Base-by-base conservation (phyloP, 306 rosid genomes). In the Quercus suber region DNA sequence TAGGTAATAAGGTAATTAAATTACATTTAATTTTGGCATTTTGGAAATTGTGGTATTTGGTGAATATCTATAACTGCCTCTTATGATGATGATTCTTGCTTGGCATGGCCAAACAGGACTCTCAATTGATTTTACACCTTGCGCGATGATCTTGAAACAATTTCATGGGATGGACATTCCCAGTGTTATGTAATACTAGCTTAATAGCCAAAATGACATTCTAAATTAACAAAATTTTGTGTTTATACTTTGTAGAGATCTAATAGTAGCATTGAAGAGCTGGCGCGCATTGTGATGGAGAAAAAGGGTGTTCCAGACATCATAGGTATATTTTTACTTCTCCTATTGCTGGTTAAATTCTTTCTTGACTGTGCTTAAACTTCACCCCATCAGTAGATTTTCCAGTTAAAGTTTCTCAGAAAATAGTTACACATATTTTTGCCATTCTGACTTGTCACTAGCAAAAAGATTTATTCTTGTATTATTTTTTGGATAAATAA, bases 241-340 rank as follows among this genome's bases (percentile, higher is more conserved):
- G 2, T 64, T 7, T 70, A 9, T 45, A 27, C 11, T 75, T 51
- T 77, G 67, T 78, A 90, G 95, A 84, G 82, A 37, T 92, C 87
- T 10, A 85, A 92, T 27, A 77, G 83, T 73, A 86, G 91, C 71
- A 78, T 94, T 17, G 79, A 87, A 72, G 89, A 89, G 51, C 69
- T 92, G 81, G 97, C 94, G 5, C 87, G 83, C 4, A 25, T 72
- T 27, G 93, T 94, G 20, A 41, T 79, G 84, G 94, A 87, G 68
- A 82, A 77, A 61, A 92, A 82, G 69, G 83, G 86, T 0, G 84
- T 84, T 77, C 98, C 98, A 1, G 97, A 94, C 75, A 87, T 94
- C 49, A 79, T 94, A 30, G 92, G 92, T 86, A 75, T 55, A 13
- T 35, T 37, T 8, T 60, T 56, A 23, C 20, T n/a, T 1, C 28